A percentile compares a stretch with the other conserved stretches of the same genome.
These are phyloP conservation scores for Phytophthora pisi DNA, from an alignment of 352 stramenopile species.

Conservation along the genomic window DNA sequence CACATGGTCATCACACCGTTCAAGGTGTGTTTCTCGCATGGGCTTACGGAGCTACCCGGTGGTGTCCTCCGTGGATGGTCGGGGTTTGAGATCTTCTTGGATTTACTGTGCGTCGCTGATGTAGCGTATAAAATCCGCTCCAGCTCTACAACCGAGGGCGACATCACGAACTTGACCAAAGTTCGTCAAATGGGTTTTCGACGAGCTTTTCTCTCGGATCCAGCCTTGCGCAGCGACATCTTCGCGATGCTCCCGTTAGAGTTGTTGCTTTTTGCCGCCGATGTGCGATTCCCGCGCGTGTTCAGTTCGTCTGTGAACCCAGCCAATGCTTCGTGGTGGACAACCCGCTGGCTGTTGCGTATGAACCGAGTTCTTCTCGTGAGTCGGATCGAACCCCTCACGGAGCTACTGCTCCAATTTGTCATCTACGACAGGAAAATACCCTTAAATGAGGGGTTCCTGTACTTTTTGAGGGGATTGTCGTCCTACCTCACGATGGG, in stretches of 20 bases:
- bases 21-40: slow-evolving; percentile 64
- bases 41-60: slow-evolving; percentile 35
- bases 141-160: slow-evolving; percentile 14
- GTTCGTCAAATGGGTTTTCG: slow-evolving; percentile 5
- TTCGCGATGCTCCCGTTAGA: slow-evolving; percentile 57
- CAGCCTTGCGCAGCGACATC: slow-evolving; percentile 45
- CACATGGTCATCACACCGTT: slow-evolving; percentile 49
- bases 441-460: slow-evolving; percentile 40
- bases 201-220: slow-evolving; percentile 20
- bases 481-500: slow-evolving; percentile 59
- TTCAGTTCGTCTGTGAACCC: slow-evolving; percentile 1
- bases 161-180: background rate
- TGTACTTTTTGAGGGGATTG: slow-evolving; percentile 60
- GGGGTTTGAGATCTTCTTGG: slow-evolving; percentile 57
- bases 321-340: slow-evolving; percentile 35
- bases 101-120: slow-evolving; percentile 53
- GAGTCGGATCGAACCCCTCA: slow-evolving; percentile 42
- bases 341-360: slow-evolving; percentile 48
- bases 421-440: slow-evolving; percentile 62
- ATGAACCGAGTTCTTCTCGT: slow-evolving; percentile 60
- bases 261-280: slow-evolving; percentile 35
- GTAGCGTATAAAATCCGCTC: slow-evolving; percentile 45
- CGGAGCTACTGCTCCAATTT: slow-evolving; percentile 64
- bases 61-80: slow-evolving; percentile 45
- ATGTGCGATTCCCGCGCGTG: slow-evolving; percentile 12